Evolutionary conservation across 345 rosid genomes (phyloP).

Genomic region (Sisymbrium altissimum): DNA sequence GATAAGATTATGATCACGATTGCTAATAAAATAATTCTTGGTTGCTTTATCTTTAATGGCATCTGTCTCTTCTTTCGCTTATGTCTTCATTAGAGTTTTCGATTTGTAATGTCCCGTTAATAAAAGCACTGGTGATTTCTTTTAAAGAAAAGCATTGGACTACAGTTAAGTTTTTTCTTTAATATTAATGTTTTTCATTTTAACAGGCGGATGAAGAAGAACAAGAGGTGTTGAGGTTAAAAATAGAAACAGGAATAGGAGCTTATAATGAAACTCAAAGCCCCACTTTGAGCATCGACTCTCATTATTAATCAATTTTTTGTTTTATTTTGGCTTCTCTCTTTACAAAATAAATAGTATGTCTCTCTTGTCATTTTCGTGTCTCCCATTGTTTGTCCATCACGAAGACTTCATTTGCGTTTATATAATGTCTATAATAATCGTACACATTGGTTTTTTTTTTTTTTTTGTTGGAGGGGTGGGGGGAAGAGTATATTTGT

Average conservation of each 20-base stretch:
- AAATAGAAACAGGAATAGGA: constrained; percentile 59
- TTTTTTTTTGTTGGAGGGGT: neutral
- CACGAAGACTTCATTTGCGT: neutral
- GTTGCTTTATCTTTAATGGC: neutral
- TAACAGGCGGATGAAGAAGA: constrained; percentile 69
- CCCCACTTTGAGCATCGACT: constrained; percentile 48
- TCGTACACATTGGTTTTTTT: neutral
- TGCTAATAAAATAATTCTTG: constrained; percentile 3
- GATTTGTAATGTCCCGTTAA: neutral
- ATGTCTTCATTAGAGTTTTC: neutral
- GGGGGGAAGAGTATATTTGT: neutral
- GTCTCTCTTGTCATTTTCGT: neutral
- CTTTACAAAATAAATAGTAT: neutral
- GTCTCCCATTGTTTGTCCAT: neutral
- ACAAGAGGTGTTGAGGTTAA: constrained; percentile 45
- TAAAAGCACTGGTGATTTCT: neutral
- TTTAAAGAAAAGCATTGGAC: too few species aligned
- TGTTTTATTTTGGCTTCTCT: neutral
- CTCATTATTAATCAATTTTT: neutral
- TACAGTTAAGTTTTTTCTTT: neutral
- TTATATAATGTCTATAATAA: neutral
- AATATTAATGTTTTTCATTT: neutral
- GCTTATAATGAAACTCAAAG: constrained; percentile 57
- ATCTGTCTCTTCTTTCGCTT: neutral
- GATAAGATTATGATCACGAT: constrained; percentile 23